phyloP scores from a whole-genome alignment of 2,329 filamentous ascomycete genomes.

The Blastomyces gilchristii region DNA sequence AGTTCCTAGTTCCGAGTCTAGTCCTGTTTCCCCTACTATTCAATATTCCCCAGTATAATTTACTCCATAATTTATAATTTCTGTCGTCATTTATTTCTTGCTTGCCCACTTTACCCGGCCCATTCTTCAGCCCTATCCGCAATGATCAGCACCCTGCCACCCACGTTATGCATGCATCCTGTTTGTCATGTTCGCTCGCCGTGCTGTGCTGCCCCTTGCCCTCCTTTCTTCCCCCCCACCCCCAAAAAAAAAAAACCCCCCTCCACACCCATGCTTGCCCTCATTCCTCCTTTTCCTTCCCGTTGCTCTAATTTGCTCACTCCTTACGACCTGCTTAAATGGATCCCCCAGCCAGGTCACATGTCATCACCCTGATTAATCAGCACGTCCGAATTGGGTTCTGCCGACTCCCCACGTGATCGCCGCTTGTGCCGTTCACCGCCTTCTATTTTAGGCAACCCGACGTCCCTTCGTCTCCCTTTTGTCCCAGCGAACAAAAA shows the following conservation, averaged over 20 bases:
- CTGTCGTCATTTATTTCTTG: neutral
- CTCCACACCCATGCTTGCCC: neutral
- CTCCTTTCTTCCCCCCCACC: neutral
- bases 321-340: neutral
- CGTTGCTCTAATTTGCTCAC: neutral
- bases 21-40: too few species aligned
- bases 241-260: too few species aligned
- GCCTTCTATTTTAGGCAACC: conserved; percentile 4
- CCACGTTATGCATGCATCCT: neutral
- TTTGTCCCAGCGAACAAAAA: neutral
- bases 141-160: neutral
- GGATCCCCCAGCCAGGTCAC: neutral
- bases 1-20: neutral
- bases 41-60: neutral
- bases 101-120: neutral
- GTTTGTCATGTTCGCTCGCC: too few species aligned
- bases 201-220: neutral
- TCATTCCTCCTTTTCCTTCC: too few species aligned
- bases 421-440: neutral
- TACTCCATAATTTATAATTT: neutral
- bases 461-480: neutral
- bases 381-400: neutral
- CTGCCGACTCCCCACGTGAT: conserved; percentile 2
- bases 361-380: neutral
- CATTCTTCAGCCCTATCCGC: neutral